Evolutionary conservation across 2,329 filamentous ascomycete genomes (phyloP), one percentile per base, ranked within the genome.

Genomic region (Aspergillus ustus): DNA sequence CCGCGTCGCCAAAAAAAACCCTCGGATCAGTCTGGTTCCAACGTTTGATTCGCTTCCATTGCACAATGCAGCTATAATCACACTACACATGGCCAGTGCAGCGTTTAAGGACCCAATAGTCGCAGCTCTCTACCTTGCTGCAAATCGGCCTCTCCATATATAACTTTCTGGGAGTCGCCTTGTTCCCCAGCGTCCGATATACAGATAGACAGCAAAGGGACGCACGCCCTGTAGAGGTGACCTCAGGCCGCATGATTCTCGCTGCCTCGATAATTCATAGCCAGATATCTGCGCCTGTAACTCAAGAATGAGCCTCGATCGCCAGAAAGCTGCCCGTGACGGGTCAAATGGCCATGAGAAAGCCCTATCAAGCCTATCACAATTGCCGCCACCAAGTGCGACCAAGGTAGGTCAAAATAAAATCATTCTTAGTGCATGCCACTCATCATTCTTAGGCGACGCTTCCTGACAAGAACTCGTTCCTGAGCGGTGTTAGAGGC

Each of bases 281-380:
- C 29, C 48, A 22, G 29, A 31, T 44, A 11, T 20, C 43, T 22
- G 29, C 40, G 15, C 6, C 22, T 54, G 7, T 20, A 29, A 43
- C 31, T 28, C 25, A 66, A 71, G 66, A 57, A 77, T 77, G 75
- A 76, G 74, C 62, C 65, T 77, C 59, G 67, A 77, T 68, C 74
- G 72, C 49, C 72, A 75, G 52, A 56, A 75, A 62, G 59, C 63
- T 44, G 56, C 62, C 52, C 66, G 52, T 50, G 64, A 69, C 44
- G 67, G 68, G 56, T 46, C 65, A 43, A 62, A 70, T 25, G 52
- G 50, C 34, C 19, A 68, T 29, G 48, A 57, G 56, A 69, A 69
- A 29, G 19, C 66, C 22, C 57, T 72, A 40, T 60, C 67, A 25
- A 64, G 45, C 11, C 48, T 73, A 9, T 45, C 70, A 28, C 70